These are phyloP conservation scores for Lyophyllum shimeji DNA, from an alignment of 768 basidiomycete genomes.

Conservation along the genomic window DNA sequence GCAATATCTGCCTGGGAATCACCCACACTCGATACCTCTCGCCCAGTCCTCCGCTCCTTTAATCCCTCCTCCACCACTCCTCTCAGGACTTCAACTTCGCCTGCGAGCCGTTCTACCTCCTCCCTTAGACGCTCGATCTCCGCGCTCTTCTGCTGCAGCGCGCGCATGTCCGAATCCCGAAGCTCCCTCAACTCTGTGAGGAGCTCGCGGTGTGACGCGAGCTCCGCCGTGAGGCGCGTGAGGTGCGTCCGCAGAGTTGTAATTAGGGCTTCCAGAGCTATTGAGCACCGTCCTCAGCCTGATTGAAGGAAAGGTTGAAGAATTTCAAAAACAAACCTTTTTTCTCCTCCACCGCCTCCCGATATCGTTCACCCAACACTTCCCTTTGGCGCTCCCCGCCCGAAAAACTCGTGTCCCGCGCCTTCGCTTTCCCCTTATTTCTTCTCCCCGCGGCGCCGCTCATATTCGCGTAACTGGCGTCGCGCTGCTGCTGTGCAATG, in stretches of 20 bases:
- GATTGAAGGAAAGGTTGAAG: background rate
- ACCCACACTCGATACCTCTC: conserved; percentile 38
- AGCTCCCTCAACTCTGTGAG: conserved; percentile 64
- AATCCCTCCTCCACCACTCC: conserved; percentile 88
- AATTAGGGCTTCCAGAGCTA: conserved; percentile 83
- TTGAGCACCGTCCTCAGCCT: conserved; percentile 19
- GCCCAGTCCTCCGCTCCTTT: conserved; percentile 60
- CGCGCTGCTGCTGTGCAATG: conserved; percentile 34
- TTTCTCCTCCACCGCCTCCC: conserved; percentile 84
- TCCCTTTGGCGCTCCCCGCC: conserved; percentile 35
- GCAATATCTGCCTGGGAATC: conserved; percentile 30
- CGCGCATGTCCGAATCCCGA: conserved; percentile 60
- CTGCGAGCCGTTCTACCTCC: conserved; percentile 79
- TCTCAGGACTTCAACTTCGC: conserved; percentile 85
- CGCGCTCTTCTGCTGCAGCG: conserved; percentile 56
- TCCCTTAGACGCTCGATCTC: conserved; percentile 68
- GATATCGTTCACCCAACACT: conserved; percentile 53
- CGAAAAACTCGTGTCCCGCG: conserved; percentile 21
- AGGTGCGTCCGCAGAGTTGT: conserved; percentile 72
- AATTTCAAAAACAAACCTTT: conserved; percentile 59
- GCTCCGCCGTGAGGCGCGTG: conserved; percentile 72
- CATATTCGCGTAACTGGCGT: conserved; percentile 14
- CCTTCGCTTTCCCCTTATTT: conserved; percentile 40
- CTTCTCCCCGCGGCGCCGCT: conserved; percentile 21
- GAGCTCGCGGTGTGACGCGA: conserved; percentile 73